Percentiles rank a stretch among this genome's conserved stretches.
Evolutionary conservation across 345 rosid genomes (phyloP).

Genomic region (Nephelium lappaceum): DNA sequence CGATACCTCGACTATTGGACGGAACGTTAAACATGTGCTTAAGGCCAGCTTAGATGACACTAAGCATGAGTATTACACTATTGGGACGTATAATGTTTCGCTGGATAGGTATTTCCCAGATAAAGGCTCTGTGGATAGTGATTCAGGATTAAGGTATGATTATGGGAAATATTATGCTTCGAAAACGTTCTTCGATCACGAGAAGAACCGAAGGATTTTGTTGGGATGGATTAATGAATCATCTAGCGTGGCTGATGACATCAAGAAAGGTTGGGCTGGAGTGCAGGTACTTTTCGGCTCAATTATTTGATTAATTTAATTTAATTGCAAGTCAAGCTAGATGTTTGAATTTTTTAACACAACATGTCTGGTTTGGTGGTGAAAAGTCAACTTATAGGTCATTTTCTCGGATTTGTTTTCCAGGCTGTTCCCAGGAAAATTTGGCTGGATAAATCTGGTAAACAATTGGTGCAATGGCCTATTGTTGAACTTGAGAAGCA

Average conservation of each 20-base stretch:
- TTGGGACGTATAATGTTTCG: constrained; percentile 48
- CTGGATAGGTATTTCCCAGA: constrained; percentile 48
- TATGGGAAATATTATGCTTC: constrained; percentile 85
- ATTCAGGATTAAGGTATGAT: constrained; percentile 59
- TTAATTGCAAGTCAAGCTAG: no score
- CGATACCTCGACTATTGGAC: constrained; percentile 25
- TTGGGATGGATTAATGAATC: constrained; percentile 66
- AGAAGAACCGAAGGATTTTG: constrained; percentile 47
- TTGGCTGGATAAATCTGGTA: constrained; percentile 52
- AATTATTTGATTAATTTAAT: no score
- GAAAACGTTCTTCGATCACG: constrained; percentile 59
- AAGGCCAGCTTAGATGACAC: constrained; percentile 57
- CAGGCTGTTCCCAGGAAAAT: constrained; percentile 63
- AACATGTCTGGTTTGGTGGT: neutral
- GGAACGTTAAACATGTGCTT: constrained; percentile 50
- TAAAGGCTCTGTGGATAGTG: constrained; percentile 35
- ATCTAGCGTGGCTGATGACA: constrained; percentile 30
- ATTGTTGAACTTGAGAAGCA: constrained; percentile 50
- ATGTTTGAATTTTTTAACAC: no score
- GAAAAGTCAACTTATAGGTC: neutral
- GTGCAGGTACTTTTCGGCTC: constrained; percentile 33
- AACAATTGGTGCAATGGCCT: constrained; percentile 72
- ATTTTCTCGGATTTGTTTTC: constrained; percentile 10
- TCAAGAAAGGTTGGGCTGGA: constrained; percentile 59
- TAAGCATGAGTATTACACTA: constrained; percentile 52